phyloP scores from a whole-genome alignment of 2,329 filamentous ascomycete genomes.

The Trichophyton schoenleinii region DNA sequence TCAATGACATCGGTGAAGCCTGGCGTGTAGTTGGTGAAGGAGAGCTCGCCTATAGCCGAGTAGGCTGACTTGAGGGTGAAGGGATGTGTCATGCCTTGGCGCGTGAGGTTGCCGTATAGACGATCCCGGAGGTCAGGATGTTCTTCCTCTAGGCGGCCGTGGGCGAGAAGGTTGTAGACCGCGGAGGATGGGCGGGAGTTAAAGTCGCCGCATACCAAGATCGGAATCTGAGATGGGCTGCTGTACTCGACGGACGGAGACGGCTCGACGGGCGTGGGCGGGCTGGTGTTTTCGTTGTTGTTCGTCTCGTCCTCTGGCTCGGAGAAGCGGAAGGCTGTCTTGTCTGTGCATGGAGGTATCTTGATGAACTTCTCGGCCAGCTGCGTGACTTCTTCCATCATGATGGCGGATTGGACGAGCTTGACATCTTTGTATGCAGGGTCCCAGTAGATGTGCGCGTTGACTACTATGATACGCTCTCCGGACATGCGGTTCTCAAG shows the following conservation, averaged over 20 bases:
- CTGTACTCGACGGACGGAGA: conserved; percentile 78
- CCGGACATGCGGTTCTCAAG: conserved; percentile 85
- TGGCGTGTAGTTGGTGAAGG: conserved; percentile 94
- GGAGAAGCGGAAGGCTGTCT: conserved; percentile 42
- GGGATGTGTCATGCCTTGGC: conserved; percentile 83
- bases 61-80: conserved; percentile 92
- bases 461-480: conserved; percentile 82
- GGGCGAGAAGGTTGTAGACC: conserved; percentile 78
- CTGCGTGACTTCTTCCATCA: conserved; percentile 85
- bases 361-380: conserved; percentile 74
- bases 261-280: conserved; percentile 44
- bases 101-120: conserved; percentile 86
- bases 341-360: conserved; percentile 69
- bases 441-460: conserved; percentile 93
- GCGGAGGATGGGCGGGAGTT: conserved; percentile 81
- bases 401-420: conserved; percentile 83
- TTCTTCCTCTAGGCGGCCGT: conserved; percentile 62
- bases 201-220: conserved; percentile 89
- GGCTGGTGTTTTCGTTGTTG: conserved; percentile 27
- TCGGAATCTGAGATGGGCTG: conserved; percentile 73
- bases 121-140: conserved; percentile 69
- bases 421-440: conserved; percentile 86
- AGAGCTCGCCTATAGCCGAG: conserved; percentile 67
- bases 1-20: conserved; percentile 87
- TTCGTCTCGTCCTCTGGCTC: conserved; percentile 36